Percentiles rank a stretch among this genome's conserved stretches.
phyloP scores from a whole-genome alignment of 2,329 filamentous ascomycete genomes.

The Calonectria ilicicola region DNA sequence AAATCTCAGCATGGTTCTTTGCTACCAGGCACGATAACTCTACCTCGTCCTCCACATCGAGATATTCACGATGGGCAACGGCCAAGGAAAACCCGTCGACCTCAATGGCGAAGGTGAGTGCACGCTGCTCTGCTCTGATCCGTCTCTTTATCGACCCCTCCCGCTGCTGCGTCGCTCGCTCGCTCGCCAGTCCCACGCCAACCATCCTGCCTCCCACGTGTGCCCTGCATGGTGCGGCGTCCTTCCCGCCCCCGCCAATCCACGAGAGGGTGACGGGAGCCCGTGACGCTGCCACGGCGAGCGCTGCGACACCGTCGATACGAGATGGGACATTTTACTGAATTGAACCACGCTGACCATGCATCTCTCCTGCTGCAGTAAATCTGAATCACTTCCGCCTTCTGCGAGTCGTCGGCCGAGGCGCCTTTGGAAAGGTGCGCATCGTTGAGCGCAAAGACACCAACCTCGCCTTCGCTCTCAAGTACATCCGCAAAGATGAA shows the following conservation, averaged over 20 bases:
- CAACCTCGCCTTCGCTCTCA: constrained; percentile 91
- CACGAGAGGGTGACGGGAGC: constrained; percentile 11
- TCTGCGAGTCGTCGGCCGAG: constrained; percentile 94
- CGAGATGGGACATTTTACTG: background rate
- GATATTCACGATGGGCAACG: constrained; percentile 82
- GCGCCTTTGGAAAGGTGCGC: constrained; percentile 97
- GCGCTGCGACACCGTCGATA: background rate
- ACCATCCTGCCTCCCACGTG: constrained; percentile 38
- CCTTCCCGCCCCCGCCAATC: constrained; percentile 31
- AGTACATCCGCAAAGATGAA: constrained; percentile 99
- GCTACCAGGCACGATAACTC: constrained; percentile 45
- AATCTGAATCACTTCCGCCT: constrained; percentile 98
- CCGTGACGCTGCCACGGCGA: constrained; percentile 2
- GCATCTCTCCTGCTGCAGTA: constrained; percentile 64
- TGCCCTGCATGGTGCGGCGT: constrained; percentile 35
- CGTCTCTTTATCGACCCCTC: constrained; percentile 25
- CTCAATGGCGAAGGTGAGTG: constrained; percentile 88
- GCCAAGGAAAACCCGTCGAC: constrained; percentile 92
- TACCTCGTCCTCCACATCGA: constrained; percentile 41
- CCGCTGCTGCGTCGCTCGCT: constrained; percentile 13
- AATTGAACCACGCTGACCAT: constrained; percentile 19
- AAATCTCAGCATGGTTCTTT: constrained; percentile 46
- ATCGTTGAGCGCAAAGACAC: constrained; percentile 99
- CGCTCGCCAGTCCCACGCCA: constrained; percentile 31
- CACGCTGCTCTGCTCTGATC: constrained; percentile 10